phyloP scores from a whole-genome alignment of 1,284 basidiomycete genomes.

The Chondrostereum purpureum region DNA sequence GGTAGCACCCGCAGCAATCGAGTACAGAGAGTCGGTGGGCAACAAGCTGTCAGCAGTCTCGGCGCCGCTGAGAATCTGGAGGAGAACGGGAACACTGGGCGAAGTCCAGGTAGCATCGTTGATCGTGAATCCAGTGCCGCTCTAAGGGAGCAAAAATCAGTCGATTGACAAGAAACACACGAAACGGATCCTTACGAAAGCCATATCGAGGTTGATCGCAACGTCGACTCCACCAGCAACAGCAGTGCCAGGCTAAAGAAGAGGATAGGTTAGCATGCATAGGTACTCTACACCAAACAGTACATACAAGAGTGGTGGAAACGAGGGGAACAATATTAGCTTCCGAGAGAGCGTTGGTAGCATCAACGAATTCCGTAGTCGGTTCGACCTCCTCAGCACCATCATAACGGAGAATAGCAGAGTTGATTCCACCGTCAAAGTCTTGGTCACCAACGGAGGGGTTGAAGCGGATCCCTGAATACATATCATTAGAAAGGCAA shows the following conservation, averaged over 20 bases:
- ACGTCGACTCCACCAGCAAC: slow-evolving; percentile 21
- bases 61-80: slow-evolving; percentile 21
- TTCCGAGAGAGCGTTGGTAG: slow-evolving; percentile 23
- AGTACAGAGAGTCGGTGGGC: slow-evolving; percentile 18
- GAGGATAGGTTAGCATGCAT: too few species aligned
- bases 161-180: slow-evolving; percentile 9
- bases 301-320: slow-evolving; percentile 15
- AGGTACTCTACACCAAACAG: not conserved
- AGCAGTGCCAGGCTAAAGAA: slow-evolving; percentile 22
- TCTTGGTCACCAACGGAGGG: too few species aligned
- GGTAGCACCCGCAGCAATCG: slow-evolving; percentile 16
- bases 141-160: not conserved
- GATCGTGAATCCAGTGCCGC: slow-evolving; percentile 8
- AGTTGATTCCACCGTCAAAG: slow-evolving; percentile 20
- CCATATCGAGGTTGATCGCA: slow-evolving; percentile 18
- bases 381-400: slow-evolving; percentile 26
- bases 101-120: slow-evolving; percentile 17
- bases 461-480: too few species aligned
- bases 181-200: slow-evolving; percentile 9
- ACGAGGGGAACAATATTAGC: slow-evolving; percentile 21
- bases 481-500: not conserved
- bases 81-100: slow-evolving; percentile 22
- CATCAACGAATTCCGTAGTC: slow-evolving; percentile 16
- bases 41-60: slow-evolving; percentile 15
- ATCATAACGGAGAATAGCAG: slow-evolving; percentile 30